Evolutionary conservation across 768 basidiomycete species (phyloP), one percentile per base, ranked within the genome.

Genomic region (Leccinellum albellum): DNA sequence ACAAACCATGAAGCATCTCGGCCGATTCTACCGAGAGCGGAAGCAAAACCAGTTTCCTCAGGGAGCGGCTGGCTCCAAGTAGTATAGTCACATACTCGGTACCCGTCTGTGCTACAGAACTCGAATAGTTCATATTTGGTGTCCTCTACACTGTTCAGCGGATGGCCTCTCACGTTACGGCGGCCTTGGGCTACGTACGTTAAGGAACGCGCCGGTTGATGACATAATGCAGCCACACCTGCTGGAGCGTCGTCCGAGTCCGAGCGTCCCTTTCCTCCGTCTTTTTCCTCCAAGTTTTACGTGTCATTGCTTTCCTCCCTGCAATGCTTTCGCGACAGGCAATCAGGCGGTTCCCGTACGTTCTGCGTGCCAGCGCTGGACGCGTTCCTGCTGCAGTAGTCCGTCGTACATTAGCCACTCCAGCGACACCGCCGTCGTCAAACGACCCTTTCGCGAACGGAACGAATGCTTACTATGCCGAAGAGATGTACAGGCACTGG

Each of bases 401-500:
- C 20, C 67, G 59, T 44, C 77, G 77, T 29, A 56, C 70, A 2
- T 61, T 84, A 54, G 84, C 85, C 24, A 83, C 77, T 32, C 72
- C 80, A 20, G 70, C 78, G 1, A 70, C 75, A 0, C 70, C 82
- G 23, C 89, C 89, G 2, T 91, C 89, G 2, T 75, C 88, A 21
- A 90, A 91, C 64, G 91, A 93, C 70, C 79, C 81, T 8, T 97
- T 98, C 71, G 95, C 94, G 13, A 96, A 92, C 57, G 94, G 94
- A 42, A 94, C 89, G 42, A 98, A 97, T 74, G 80, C 93, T 23
- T 94, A 96, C 78, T 98, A 98, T 70, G 89, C 89, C 20, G 95
- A 91, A 66, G 93, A 96, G 74, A 98, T 98, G 96, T 98, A 96
- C 76, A 83, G 85, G 62, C 85, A 88, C 64, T 94, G 91, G 92